phyloP scores from a whole-genome alignment of 1,139 yeast species.

The Geotrichum phurueaensis region DNA sequence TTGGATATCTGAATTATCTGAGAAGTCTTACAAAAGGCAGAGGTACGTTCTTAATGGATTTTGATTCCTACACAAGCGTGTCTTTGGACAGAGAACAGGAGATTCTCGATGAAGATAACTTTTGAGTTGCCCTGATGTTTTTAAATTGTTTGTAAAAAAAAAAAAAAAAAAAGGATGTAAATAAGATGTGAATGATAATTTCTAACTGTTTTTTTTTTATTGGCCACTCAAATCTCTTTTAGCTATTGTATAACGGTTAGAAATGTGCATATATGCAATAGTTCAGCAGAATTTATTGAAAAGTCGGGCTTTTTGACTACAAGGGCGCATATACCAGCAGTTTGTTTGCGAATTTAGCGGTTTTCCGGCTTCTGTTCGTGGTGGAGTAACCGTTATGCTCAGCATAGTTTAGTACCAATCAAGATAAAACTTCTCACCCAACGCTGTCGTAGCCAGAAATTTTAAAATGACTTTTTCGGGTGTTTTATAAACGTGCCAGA shows the following conservation, averaged over 20 bases:
- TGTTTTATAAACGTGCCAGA: slow-evolving; percentile 5
- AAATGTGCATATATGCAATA: no score
- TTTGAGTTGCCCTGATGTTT: background rate
- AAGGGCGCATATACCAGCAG: no score
- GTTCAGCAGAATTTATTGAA: no score
- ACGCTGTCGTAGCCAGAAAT: slow-evolving; percentile 18
- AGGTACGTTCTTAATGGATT: slow-evolving; percentile 75
- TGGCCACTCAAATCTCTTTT: no score
- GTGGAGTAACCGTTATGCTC: no score
- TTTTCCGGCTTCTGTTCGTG: no score
- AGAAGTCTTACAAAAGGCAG: slow-evolving; percentile 87
- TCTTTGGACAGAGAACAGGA: slow-evolving; percentile 19
- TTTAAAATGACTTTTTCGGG: slow-evolving; percentile 6
- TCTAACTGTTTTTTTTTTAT: no score
- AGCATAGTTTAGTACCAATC: no score
- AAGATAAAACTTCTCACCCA: no score
- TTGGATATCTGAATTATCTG: slow-evolving; percentile 73
- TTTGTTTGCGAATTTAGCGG: no score
- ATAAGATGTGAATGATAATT: background rate
- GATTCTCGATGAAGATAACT: slow-evolving; percentile 6
- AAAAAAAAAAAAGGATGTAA: background rate
- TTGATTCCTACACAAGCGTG: slow-evolving; percentile 55
- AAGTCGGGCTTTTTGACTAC: no score
- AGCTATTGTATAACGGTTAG: no score
- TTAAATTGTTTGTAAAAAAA: background rate